Conservation (phyloP, 345 rosid species). For the Murraya paniculata region DNA sequence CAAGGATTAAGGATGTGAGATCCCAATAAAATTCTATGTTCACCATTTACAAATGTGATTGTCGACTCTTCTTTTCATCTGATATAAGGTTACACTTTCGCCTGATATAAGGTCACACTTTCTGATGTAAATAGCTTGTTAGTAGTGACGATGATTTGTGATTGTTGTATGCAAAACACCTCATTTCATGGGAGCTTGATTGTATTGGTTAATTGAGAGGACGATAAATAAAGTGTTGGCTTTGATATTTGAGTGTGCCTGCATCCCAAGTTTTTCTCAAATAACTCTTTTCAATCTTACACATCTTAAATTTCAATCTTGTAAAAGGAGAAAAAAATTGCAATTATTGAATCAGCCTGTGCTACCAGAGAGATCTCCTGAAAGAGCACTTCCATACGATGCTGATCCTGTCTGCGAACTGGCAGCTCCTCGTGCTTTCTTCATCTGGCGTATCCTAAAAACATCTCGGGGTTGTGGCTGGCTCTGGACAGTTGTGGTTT, state of each 20-base stretch:
- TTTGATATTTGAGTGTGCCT: neutral
- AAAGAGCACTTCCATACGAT: conserved; percentile 81
- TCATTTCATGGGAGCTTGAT: neutral
- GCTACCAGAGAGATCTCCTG: conserved; percentile 86
- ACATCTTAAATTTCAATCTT: neutral
- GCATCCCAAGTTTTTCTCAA: neutral
- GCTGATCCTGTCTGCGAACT: conserved; percentile 84
- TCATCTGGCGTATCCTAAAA: conserved; percentile 74
- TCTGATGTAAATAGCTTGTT: neutral
- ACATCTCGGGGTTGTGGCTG: conserved; percentile 75
- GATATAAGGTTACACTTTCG: neutral
- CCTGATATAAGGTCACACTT: neutral
- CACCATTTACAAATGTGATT: neutral
- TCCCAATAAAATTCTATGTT: neutral
- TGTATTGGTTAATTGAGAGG: neutral
- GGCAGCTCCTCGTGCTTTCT: conserved; percentile 59
- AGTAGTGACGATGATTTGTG: neutral
- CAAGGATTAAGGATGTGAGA: conserved; percentile 29
- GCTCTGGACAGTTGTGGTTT: conserved; percentile 63
- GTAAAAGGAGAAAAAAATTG: neutral
- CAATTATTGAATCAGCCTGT: conserved; percentile 39
- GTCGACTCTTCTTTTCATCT: neutral
- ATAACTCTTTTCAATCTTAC: neutral
- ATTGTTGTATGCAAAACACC: neutral
- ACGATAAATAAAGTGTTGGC: neutral